Conservation (phyloP, 2,329 filamentous ascomycete genomes). For the Cercospora nicotianae region DNA sequence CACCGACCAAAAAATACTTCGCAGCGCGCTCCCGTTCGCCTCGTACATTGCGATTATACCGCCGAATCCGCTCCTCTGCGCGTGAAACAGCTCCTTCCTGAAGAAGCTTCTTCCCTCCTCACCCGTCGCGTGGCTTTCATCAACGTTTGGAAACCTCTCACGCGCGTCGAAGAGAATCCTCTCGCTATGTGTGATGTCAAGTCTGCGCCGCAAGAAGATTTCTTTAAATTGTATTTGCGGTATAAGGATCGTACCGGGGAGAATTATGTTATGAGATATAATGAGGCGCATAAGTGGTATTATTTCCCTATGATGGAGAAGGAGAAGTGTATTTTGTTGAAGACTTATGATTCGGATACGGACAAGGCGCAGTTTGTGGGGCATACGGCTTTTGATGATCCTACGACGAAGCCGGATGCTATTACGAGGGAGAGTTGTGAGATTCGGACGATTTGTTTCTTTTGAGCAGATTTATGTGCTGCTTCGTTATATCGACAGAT, state of each 20-base stretch:
- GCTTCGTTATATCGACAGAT: background rate
- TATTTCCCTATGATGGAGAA: constrained; percentile 44
- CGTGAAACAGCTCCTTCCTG: constrained; percentile 47
- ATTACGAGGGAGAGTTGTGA: constrained; percentile 43
- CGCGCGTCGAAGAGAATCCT: constrained; percentile 44
- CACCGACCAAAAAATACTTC: constrained; percentile 39
- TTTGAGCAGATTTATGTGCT: constrained; percentile 22
- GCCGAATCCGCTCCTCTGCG: constrained; percentile 46
- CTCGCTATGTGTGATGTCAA: constrained; percentile 46
- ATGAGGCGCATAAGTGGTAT: constrained; percentile 41
- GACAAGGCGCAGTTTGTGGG: constrained; percentile 42
- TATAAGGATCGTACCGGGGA: constrained; percentile 45
- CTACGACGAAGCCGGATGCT: constrained; percentile 36
- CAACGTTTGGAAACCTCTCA: constrained; percentile 55
- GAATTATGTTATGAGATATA: constrained; percentile 45
- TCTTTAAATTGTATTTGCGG: constrained; percentile 45
- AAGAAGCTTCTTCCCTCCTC: constrained; percentile 47
- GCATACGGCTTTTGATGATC: constrained; percentile 44
- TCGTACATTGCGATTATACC: constrained; percentile 56
- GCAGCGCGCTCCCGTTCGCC: constrained; percentile 49
- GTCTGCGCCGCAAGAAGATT: constrained; percentile 40
- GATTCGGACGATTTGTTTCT: constrained; percentile 46
- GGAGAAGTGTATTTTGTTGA: constrained; percentile 42
- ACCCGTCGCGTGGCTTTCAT: constrained; percentile 51
- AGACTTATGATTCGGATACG: constrained; percentile 43